A percentile compares a stretch with the other conserved stretches of the same genome.
phyloP scores from a whole-genome alignment of 176 grass and related monocot species.

The Secale cereale region DNA sequence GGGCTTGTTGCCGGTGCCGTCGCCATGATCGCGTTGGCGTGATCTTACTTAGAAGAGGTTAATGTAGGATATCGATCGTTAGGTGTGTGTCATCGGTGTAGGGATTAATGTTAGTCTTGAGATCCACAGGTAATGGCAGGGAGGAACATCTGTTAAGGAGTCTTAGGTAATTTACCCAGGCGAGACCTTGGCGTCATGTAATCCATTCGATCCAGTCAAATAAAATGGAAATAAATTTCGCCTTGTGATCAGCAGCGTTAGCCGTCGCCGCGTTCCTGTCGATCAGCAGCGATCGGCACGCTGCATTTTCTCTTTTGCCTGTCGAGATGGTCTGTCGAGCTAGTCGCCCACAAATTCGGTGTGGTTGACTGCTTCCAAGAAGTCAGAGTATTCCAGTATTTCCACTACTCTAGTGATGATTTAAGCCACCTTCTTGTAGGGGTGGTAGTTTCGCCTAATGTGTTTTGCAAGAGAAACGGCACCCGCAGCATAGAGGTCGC shows the following conservation, averaged over 20 bases:
- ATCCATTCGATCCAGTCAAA: neutral
- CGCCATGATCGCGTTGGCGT: constrained; percentile 7
- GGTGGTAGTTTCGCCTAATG: neutral
- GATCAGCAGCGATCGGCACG: neutral
- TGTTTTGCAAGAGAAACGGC: too few relatives aligned
- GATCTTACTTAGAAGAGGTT: neutral
- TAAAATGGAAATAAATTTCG: constrained; percentile 14
- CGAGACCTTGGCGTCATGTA: constrained; percentile 16
- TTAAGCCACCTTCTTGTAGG: neutral
- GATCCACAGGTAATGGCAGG: neutral
- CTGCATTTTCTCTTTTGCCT: neutral
- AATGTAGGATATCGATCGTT: neutral
- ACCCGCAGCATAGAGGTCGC: too few relatives aligned
- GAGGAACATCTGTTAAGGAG: neutral
- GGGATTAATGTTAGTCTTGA: neutral
- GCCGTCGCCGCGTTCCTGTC: neutral
- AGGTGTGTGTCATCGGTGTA: neutral
- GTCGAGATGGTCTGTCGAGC: neutral
- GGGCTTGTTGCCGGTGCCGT: neutral
- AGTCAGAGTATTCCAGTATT: neutral
- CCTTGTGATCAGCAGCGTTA: neutral
- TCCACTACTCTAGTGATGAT: neutral
- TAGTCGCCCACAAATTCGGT: neutral
- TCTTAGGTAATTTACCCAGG: neutral
- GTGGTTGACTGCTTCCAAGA: neutral